Conservation (phyloP, 768 basidiomycete genomes). For the Amanita molliuscula region DNA sequence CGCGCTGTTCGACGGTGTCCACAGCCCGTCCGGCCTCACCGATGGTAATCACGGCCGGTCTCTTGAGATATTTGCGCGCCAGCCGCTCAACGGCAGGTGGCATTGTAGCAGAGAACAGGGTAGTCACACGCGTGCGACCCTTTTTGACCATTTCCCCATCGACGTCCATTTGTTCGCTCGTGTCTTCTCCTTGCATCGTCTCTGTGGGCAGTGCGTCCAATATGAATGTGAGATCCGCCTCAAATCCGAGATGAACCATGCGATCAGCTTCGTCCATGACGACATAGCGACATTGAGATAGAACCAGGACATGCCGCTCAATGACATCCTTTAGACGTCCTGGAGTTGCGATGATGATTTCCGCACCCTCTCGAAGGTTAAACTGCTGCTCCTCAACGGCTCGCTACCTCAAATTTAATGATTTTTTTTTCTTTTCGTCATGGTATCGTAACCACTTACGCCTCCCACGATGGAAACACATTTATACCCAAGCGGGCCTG, state of each 20-base stretch:
- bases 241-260: conserved; percentile 98
- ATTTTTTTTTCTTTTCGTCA: no score
- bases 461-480: conserved; percentile 99
- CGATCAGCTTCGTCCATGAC: conserved; percentile 99
- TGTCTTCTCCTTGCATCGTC: conserved; percentile 80
- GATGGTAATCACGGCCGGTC: conserved; percentile 93
- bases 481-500: conserved; percentile 77
- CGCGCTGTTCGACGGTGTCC: conserved; percentile 93
- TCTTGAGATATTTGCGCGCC: conserved; percentile 86
- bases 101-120: conserved; percentile 98
- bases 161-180: conserved; percentile 67
- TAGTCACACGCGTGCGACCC: conserved; percentile 85
- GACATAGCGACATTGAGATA: conserved; percentile 95
- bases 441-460: conserved; percentile 37
- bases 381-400: conserved; percentile 97
- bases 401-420: conserved; percentile 52
- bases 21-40: conserved; percentile 97
- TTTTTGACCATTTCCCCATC: conserved; percentile 62
- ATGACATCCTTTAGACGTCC: conserved; percentile 98
- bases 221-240: conserved; percentile 89
- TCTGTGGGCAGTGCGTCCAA: conserved; percentile 85
- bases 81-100: conserved; percentile 93
- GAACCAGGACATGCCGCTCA: conserved; percentile 89
- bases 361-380: conserved; percentile 94
- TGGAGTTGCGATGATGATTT: conserved; percentile 97